These are phyloP conservation scores for Micromonas pusilla DNA, from an alignment of 139 green algal genomes.

Conservation along the genomic window DNA sequence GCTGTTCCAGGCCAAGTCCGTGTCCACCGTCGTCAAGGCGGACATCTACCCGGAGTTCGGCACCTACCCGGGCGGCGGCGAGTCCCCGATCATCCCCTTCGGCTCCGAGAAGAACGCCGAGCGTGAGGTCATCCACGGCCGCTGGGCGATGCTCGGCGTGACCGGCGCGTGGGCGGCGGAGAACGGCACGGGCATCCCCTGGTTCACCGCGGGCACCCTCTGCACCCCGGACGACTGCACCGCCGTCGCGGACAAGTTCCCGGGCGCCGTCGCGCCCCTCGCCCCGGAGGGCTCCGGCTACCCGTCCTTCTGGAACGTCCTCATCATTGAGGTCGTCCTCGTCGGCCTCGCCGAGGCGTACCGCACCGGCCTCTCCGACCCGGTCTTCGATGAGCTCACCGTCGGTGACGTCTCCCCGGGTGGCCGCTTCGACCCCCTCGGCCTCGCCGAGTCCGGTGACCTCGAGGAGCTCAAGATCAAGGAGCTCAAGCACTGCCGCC, in stretches of 20 bases:
- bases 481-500: conserved; percentile 43
- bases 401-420: conserved; percentile 26
- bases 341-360: conserved; percentile 25
- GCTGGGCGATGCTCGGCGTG: conserved; percentile 37
- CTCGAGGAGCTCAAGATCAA: conserved; percentile 38
- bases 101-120: conserved; percentile 32
- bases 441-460: conserved; percentile 20
- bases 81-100: conserved; percentile 27
- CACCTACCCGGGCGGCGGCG: conserved; percentile 26
- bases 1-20: conserved; percentile 39
- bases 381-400: conserved; percentile 17
- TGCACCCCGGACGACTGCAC: conserved; percentile 34
- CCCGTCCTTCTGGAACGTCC: conserved; percentile 26
- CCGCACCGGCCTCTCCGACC: conserved; percentile 33
- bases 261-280: conserved; percentile 27
- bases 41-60: conserved; percentile 36
- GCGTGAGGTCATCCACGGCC: conserved; percentile 38
- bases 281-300: conserved; percentile 29
- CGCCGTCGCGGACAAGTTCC: conserved; percentile 28
- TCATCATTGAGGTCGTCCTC: conserved; percentile 28
- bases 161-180: conserved; percentile 27
- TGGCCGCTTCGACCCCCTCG: conserved; percentile 28
- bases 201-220: conserved; percentile 29
- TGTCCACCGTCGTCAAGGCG: conserved; percentile 37
- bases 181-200: conserved; percentile 28